These are phyloP conservation scores for Aspergillus sp. DNA, from an alignment of 2,329 filamentous ascomycete species.

Conservation along the genomic window DNA sequence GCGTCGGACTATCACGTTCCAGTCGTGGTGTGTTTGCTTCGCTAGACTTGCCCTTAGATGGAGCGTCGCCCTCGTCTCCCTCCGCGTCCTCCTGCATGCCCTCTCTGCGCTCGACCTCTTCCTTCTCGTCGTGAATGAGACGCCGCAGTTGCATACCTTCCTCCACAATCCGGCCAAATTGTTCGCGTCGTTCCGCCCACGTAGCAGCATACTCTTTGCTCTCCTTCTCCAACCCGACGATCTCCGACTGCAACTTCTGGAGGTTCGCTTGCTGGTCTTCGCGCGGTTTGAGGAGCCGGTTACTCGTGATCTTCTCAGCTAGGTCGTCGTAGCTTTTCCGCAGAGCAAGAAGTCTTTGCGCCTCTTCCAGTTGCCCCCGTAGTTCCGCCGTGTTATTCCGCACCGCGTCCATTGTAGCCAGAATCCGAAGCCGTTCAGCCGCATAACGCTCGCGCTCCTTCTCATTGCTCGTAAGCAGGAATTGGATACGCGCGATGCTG, in stretches of 20 bases:
- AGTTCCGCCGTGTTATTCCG: constrained; percentile 65
- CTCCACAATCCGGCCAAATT: constrained; percentile 81
- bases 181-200: constrained; percentile 75
- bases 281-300: constrained; percentile 69
- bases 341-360: constrained; percentile 64
- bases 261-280: constrained; percentile 73
- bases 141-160: constrained; percentile 80
- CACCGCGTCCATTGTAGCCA: constrained; percentile 68
- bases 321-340: constrained; percentile 82
- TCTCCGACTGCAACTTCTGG: constrained; percentile 78
- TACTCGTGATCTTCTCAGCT: constrained; percentile 76
- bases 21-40: constrained; percentile 43
- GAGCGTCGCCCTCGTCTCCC: constrained; percentile 45
- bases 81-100: constrained; percentile 63
- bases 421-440: constrained; percentile 68
- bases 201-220: constrained; percentile 71
- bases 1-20: constrained; percentile 39
- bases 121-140: constrained; percentile 88
- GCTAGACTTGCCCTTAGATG: constrained; percentile 41
- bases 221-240: constrained; percentile 76
- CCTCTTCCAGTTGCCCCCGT: constrained; percentile 65
- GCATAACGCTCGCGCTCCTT: constrained; percentile 77
- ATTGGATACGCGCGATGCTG: constrained; percentile 78
- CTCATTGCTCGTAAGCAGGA: constrained; percentile 73
- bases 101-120: constrained; percentile 81